Conservation (phyloP, 768 basidiomycete genomes). For the Pisolithus albus region DNA sequence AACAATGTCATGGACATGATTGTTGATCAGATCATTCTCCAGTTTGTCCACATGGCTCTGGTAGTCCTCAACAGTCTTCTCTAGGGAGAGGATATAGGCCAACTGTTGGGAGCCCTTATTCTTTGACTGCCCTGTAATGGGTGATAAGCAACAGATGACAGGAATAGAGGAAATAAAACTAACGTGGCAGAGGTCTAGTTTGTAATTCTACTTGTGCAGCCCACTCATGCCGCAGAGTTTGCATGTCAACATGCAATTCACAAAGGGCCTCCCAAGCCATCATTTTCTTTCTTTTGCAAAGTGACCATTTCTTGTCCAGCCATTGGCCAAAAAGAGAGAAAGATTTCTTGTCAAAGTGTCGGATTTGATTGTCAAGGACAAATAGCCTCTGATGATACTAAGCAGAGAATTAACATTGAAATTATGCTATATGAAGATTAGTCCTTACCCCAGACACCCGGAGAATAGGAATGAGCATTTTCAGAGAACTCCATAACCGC, state of each 20-base stretch:
- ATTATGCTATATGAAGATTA: neutral
- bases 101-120: no score
- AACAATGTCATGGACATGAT: no score
- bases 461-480: conserved; percentile 15
- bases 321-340: conserved; percentile 1
- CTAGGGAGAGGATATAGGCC: no score
- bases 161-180: neutral
- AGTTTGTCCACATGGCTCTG: no score
- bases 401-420: neutral
- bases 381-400: conserved; percentile 9
- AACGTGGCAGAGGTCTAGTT: neutral
- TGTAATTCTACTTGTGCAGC: conserved; percentile 1
- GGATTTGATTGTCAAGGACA: conserved; percentile 6
- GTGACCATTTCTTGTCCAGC: neutral
- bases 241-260: neutral
- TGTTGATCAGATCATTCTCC: no score
- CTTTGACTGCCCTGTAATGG: no score
- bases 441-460: conserved; percentile 14
- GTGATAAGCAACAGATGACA: neutral
- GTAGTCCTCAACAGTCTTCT: no score
- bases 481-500: conserved; percentile 25
- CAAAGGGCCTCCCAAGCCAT: neutral
- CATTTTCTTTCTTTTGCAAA: neutral
- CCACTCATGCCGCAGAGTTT: neutral
- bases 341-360: neutral